A percentile compares a stretch with the other conserved stretches of the same genome.
These are phyloP conservation scores for Hippophae rhamnoides DNA, from an alignment of 306 rosid species.

Conservation along the genomic window DNA sequence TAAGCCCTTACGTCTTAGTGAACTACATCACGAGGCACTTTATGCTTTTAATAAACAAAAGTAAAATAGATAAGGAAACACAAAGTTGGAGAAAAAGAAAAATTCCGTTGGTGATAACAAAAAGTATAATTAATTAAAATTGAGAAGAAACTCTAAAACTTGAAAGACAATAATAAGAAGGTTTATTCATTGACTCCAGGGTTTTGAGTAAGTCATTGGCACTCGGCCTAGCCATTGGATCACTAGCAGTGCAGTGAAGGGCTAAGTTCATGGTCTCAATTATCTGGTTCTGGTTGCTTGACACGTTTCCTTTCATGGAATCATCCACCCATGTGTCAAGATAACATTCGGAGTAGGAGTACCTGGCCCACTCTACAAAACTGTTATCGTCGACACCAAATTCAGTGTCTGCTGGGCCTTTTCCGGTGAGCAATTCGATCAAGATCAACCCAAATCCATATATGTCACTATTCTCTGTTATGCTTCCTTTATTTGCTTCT, in stretches of 20 bases:
- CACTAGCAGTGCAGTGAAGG: conserved; percentile 60
- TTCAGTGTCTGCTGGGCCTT: conserved; percentile 47
- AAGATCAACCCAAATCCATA: conserved; percentile 61
- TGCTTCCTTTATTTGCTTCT: conserved; percentile 42
- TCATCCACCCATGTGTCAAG: conserved; percentile 67
- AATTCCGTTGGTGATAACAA: too few relatives aligned
- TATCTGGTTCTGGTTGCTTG: conserved; percentile 34
- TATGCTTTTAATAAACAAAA: conserved; percentile 10
- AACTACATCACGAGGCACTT: conserved; percentile 21
- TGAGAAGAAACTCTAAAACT: conserved; percentile 16
- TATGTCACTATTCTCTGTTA: conserved; percentile 55
- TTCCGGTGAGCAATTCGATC: conserved; percentile 73
- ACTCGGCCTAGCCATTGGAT: conserved; percentile 74
- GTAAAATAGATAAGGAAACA: neutral
- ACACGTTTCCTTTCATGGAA: conserved; percentile 34
- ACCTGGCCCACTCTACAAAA: conserved; percentile 83
- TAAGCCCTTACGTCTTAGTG: conserved; percentile 30
- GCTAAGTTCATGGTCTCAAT: conserved; percentile 72
- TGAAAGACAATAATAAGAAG: conserved; percentile 35
- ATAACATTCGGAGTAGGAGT: conserved; percentile 64
- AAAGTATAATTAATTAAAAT: conserved; percentile 4
- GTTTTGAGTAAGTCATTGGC: conserved; percentile 43
- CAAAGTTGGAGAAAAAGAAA: too few relatives aligned
- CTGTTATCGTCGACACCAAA: conserved; percentile 28
- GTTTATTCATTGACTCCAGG: conserved; percentile 30